These are phyloP conservation scores for Mycosarcoma maydis DNA, from an alignment of 1,284 basidiomycete species.

Conservation along the genomic window DNA sequence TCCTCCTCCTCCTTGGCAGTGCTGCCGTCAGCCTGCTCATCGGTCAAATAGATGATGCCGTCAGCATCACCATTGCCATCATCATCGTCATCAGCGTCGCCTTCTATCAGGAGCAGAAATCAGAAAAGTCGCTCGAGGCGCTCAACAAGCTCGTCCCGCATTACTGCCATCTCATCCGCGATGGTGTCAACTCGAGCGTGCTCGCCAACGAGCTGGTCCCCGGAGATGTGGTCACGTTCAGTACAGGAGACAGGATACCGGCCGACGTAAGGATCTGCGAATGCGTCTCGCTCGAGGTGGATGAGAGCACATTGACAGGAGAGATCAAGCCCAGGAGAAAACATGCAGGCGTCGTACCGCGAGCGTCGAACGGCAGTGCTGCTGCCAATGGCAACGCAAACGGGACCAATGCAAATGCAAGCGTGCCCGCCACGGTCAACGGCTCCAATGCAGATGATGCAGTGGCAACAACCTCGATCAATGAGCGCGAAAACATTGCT, in stretches of 20 bases:
- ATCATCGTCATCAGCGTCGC: slow-evolving; percentile 93
- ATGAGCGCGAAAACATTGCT: slow-evolving; percentile 86
- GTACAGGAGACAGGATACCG: slow-evolving; percentile 88
- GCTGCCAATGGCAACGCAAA: slow-evolving; percentile 1
- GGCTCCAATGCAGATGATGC: background rate
- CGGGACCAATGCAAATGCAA: background rate
- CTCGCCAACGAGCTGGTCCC: slow-evolving; percentile 95
- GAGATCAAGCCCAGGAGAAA: slow-evolving; percentile 87
- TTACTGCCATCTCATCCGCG: slow-evolving; percentile 90
- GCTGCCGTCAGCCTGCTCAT: slow-evolving; percentile 86
- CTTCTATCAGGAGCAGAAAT: slow-evolving; percentile 92
- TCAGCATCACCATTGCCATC: slow-evolving; percentile 92
- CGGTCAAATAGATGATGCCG: slow-evolving; percentile 92
- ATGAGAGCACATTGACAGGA: slow-evolving; percentile 93
- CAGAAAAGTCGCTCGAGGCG: slow-evolving; percentile 92
- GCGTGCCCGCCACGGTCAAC: background rate
- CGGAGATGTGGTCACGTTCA: slow-evolving; percentile 88
- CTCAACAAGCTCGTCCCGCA: slow-evolving; percentile 96
- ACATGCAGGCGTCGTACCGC: slow-evolving; percentile 70
- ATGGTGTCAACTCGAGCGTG: slow-evolving; percentile 70
- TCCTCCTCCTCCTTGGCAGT: slow-evolving; percentile 86
- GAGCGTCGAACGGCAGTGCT: slow-evolving; percentile 34
- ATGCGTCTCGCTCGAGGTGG: slow-evolving; percentile 86
- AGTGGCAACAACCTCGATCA: slow-evolving; percentile 70
- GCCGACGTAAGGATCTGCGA: slow-evolving; percentile 86